phyloP scores from a whole-genome alignment of 2,329 filamentous ascomycete genomes.

The Stromatinia cepivora region DNA sequence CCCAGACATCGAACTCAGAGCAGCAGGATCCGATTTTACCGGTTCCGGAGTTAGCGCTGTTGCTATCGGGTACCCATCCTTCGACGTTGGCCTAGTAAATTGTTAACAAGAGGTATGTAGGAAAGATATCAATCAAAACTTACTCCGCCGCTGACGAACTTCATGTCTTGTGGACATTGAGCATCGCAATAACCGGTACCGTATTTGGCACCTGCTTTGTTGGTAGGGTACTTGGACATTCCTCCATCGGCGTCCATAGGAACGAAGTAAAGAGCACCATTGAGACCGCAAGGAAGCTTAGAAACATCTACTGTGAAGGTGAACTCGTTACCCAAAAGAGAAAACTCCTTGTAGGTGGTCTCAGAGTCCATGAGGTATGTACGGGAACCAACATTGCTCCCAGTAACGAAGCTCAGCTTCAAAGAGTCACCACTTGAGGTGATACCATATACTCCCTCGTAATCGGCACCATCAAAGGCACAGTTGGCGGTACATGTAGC shows the following conservation, averaged over 20 bases:
- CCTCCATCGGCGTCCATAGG: constrained; percentile 65
- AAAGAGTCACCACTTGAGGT: constrained; percentile 43
- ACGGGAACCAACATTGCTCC: constrained; percentile 43
- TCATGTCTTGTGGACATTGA: constrained; percentile 38
- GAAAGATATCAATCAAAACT: constrained; percentile 16
- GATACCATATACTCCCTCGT: constrained; percentile 46
- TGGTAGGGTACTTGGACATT: constrained; percentile 46
- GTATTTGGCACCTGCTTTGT: constrained; percentile 54
- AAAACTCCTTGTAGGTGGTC: constrained; percentile 58
- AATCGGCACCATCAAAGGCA: constrained; percentile 53
- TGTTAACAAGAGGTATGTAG: constrained; percentile 34
- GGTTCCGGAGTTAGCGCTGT: constrained; percentile 53
- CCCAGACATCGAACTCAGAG: constrained; percentile 70
- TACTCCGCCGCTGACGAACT: constrained; percentile 54
- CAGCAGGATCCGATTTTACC: constrained; percentile 54
- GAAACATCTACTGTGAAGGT: constrained; percentile 68
- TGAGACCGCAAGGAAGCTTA: constrained; percentile 66
- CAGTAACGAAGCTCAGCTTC: constrained; percentile 34
- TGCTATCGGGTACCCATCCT: constrained; percentile 50
- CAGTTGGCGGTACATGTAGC: constrained; percentile 55
- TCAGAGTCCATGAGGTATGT: constrained; percentile 47
- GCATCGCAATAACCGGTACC: constrained; percentile 29
- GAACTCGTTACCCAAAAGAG: constrained; percentile 53
- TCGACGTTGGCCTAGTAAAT: constrained; percentile 48
- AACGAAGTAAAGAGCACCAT: constrained; percentile 68